Conservation (phyloP, 2,329 filamentous ascomycete species). For the Myriosclerotinia scirpicola region DNA sequence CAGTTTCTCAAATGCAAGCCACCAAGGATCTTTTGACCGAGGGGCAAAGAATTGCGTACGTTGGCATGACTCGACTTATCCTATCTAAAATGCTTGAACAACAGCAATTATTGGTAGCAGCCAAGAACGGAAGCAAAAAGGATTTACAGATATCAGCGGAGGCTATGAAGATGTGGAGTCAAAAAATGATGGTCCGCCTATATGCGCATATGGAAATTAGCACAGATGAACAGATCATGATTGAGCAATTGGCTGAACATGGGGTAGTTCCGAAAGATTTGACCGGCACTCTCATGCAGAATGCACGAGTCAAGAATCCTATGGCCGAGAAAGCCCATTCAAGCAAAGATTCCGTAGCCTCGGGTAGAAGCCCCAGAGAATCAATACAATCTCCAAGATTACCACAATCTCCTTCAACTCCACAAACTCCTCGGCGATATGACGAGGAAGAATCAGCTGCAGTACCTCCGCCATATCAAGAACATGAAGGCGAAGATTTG, state of each 20-base stretch:
- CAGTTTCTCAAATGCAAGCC: slow-evolving; percentile 86
- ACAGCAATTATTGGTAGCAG: slow-evolving; percentile 56
- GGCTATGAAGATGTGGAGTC: slow-evolving; percentile 89
- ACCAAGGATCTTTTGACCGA: slow-evolving; percentile 96
- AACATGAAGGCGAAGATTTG: slow-evolving; percentile 66
- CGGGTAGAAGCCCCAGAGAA: slow-evolving; percentile 40
- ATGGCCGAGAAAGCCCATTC: slow-evolving; percentile 58
- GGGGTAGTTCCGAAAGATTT: slow-evolving; percentile 83
- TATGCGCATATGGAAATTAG: slow-evolving; percentile 98
- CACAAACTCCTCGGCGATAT: slow-evolving; percentile 19
- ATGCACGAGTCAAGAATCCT: slow-evolving; percentile 89
- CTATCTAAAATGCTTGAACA: slow-evolving; percentile 76
- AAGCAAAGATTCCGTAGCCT: slow-evolving; percentile 28
- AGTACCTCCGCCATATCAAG: slow-evolving; percentile 60
- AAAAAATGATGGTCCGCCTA: slow-evolving; percentile 95
- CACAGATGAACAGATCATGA: slow-evolving; percentile 92
- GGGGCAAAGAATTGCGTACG: slow-evolving; percentile 93
- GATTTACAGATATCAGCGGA: slow-evolving; percentile 68
- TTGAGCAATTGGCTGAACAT: slow-evolving; percentile 92
- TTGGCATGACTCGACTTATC: slow-evolving; percentile 81
- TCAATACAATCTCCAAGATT: slow-evolving; percentile 42
- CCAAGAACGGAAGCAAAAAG: slow-evolving; percentile 67
- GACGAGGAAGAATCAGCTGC: slow-evolving; percentile 51
- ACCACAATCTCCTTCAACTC: slow-evolving; percentile 24
- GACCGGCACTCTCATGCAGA: slow-evolving; percentile 83